Conservation (phyloP, 345 rosid genomes). For the Bruguiera sexangula region DNA sequence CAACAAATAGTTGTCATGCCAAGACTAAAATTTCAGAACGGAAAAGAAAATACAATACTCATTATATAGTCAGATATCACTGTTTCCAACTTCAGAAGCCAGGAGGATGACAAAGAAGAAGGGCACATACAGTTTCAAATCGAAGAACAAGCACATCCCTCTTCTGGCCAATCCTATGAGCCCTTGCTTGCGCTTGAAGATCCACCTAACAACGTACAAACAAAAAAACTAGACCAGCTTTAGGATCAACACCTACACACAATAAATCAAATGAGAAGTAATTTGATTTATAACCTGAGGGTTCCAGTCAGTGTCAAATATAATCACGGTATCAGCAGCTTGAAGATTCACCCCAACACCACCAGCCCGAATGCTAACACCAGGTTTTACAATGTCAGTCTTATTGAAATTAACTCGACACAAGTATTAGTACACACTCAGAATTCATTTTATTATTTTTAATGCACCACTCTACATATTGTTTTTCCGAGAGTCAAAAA, state of each 20-base stretch:
- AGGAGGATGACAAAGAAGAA: not conserved
- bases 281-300: constrained; percentile 61
- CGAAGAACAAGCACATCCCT: constrained; percentile 96
- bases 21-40: not conserved
- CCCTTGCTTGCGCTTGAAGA: constrained; percentile 97
- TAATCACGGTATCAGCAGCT: constrained; percentile 91
- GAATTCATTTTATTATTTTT: not conserved
- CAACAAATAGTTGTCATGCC: too few species aligned
- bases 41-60: not conserved
- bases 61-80: not conserved
- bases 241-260: constrained; percentile 1
- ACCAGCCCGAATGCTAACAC: constrained; percentile 87
- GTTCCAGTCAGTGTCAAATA: constrained; percentile 97
- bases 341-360: constrained; percentile 98
- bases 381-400: constrained; percentile 21
- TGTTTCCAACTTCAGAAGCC: constrained; percentile 11
- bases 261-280: constrained; percentile 13
- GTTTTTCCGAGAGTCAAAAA: not conserved
- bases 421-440: not conserved
- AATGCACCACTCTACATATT: not conserved
- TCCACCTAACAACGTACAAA: constrained; percentile 56
- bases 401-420: constrained; percentile 5
- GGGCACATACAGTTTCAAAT: constrained; percentile 71
- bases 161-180: constrained; percentile 95
- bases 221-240: constrained; percentile 9